Conservation (phyloP, 352 stramenopile species). For the Phytophthora citricola region DNA sequence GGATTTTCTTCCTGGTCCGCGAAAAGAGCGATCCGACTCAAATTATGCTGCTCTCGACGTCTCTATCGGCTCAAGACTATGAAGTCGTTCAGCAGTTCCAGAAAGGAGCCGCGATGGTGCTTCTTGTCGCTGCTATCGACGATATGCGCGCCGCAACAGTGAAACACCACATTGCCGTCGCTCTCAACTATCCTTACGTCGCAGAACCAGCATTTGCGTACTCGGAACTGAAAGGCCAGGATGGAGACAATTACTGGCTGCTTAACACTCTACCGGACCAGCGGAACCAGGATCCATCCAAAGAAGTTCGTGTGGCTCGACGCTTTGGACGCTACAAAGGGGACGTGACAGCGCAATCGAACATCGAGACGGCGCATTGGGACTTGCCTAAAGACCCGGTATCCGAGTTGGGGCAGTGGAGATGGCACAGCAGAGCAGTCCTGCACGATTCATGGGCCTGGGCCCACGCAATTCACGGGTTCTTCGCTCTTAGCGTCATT, state of each 20-base stretch:
- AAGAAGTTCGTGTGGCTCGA: conserved; percentile 37
- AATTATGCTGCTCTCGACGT: conserved; percentile 32
- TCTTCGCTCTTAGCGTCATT: conserved; percentile 37
- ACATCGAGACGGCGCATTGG: conserved; percentile 44
- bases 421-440: conserved; percentile 37
- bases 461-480: conserved; percentile 41
- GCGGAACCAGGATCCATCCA: conserved; percentile 20
- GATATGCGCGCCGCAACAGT: conserved; percentile 29
- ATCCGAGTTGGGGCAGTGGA: conserved; percentile 30
- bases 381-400: conserved; percentile 26
- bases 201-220: conserved; percentile 26
- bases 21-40: conserved; percentile 16
- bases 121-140: conserved; percentile 31
- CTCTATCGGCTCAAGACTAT: conserved; percentile 41
- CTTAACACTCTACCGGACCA: conserved; percentile 15
- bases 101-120: conserved; percentile 20
- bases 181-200: conserved; percentile 39
- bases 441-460: conserved; percentile 57
- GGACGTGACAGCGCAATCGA: conserved; percentile 43
- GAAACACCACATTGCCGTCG: conserved; percentile 31
- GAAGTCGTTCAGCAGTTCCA: conserved; percentile 27
- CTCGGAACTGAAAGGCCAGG: conserved; percentile 16
- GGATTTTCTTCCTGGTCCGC: conserved; percentile 38
- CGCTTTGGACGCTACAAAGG: conserved; percentile 44
- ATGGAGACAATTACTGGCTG: conserved; percentile 35